Base-by-base conservation (phyloP, 495 filamentous ascomycete species). In the Hypoxylon fuscum region DNA sequence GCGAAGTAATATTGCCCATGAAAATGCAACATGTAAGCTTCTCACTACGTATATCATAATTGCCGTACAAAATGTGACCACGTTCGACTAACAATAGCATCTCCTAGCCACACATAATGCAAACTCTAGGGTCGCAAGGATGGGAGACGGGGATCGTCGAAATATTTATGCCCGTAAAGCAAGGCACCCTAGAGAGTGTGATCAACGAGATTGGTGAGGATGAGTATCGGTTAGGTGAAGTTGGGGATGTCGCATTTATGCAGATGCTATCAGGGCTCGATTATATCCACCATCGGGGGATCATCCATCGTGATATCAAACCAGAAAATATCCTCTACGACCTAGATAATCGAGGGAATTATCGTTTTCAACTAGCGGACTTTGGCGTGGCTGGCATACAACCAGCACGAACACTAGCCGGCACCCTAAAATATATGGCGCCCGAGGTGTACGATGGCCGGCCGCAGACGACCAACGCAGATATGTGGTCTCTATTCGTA, bases 241-340 rank as follows among this genome's bases (percentile, higher is more conserved):
- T 50, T 5, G 71, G 69, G 6, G 14, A 40, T 14, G 0, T 10
- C 0, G 45, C 23, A 0, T 44, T 76, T 7, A n/a, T 62, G 1
- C 74, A 78, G 47, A 72, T 72, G 65, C 64, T 78, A 2, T 60
- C 64, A 0, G 76, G 72, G 1, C 63, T 78, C 1, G 41, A 72
- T 3, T 76, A 66, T 50, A 59, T 76, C 2, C 65, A 52, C 0
- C 15, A 10, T 0, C 47, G 91, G 65, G 82, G 84, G 20, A 87
- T 93, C 58, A 85, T 93, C 54, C 90, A 93, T 70, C 81, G 90
- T 5, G 90, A 93, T 71, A 75, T 93, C 55, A 93, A 93, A 72
- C 90, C 90, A 1, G 90, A 92, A 63, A 93, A 93, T 63, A 87
- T 93, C 25, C 77, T 93, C 1, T 64, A 48, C 50, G 45, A 72